Base-by-base conservation (phyloP, 106 monocot genomes). In the Hemerocallis citrina region DNA sequence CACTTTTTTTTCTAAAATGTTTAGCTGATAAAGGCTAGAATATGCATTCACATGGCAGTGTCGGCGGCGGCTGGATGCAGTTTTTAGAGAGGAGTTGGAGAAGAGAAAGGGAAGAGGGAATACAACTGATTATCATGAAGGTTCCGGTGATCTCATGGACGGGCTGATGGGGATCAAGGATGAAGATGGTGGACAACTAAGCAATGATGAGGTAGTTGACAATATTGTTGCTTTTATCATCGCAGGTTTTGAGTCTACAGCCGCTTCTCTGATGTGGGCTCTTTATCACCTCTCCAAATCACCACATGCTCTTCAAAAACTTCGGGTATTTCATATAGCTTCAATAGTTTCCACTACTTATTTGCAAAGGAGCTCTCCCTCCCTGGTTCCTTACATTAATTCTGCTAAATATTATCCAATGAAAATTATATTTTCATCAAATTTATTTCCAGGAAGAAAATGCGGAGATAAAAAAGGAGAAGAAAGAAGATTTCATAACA, bases 401-500 rank as follows among this genome's bases (percentile, higher is more conserved):
- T 13, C 14, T 3, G 4, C 8, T 31, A 3, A 20, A 39, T 24
- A 3, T 6, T 57, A 3, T 16, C 4, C 25, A 24, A 39, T 9
- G 2, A n/a, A n/a, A n/a, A n/a, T n/a, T n/a, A n/a, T n/a, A n/a
- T n/a, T n/a, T n/a, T n/a, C n/a, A n/a, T n/a, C n/a, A n/a, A 7
- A 20, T 24, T 36, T 58, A 0, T 23, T 60, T 60, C 11, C 23
- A 61, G 61, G 51, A 62, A 52, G 70, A 61, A 32, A 70, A 70
- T 20, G 39, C 17, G 3, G 13, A 0, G 1, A 22, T 70, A 52
- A 38, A 32, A 5, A 38, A 28, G 19, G 22, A 10, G 49, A n/a
- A 70, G 41, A 41, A 61, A 39, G 70, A 50, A 6, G 61, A 42
- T 28, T 70, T 70, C 16, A 52, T 70, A 15, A 62, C 70, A 3